These are phyloP conservation scores for Evansstolkia leycettana DNA, from an alignment of 495 filamentous ascomycete genomes.

Conservation along the genomic window DNA sequence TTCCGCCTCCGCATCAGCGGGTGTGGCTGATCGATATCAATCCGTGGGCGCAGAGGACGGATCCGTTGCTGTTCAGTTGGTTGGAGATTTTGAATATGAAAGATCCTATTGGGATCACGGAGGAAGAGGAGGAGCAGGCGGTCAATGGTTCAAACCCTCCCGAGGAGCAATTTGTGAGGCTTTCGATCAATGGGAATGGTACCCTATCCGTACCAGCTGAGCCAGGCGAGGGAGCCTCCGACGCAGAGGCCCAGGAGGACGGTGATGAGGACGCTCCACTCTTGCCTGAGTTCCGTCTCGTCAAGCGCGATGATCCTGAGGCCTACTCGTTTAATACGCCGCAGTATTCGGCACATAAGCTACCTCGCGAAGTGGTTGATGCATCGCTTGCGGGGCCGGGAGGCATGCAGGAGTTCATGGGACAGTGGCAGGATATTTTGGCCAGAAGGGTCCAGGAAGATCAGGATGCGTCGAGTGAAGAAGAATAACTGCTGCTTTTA, in stretches of 20 bases:
- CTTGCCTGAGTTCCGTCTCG: constrained; percentile 66
- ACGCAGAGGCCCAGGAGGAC: constrained; percentile 20
- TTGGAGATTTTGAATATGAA: constrained; percentile 65
- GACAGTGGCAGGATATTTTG: constrained; percentile 73
- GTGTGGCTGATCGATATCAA: constrained; percentile 92
- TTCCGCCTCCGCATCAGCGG: constrained; percentile 63
- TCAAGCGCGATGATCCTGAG: constrained; percentile 73
- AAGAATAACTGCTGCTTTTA: constrained; percentile 10
- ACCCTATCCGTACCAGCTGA: constrained; percentile 5
- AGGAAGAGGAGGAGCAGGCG: constrained; percentile 14
- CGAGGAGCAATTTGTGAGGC: constrained; percentile 25
- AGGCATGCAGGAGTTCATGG: constrained; percentile 80
- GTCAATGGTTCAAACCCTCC: too few species aligned
- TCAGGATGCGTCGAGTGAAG: constrained; percentile 29
- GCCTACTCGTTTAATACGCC: constrained; percentile 74
- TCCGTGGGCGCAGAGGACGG: constrained; percentile 84
- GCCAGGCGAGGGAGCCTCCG: constrained; percentile 12
- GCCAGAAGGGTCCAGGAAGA: constrained; percentile 41
- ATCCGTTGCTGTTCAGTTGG: constrained; percentile 85
- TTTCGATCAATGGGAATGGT: constrained; percentile 22
- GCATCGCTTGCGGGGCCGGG: constrained; percentile 51
- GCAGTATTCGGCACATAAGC: constrained; percentile 89
- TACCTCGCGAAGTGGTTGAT: constrained; percentile 90
- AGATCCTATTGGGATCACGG: constrained; percentile 33
- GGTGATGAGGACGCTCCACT: constrained; percentile 32